Conservation (phyloP, 257 asterid genomes). For the Primulina eburnea region DNA sequence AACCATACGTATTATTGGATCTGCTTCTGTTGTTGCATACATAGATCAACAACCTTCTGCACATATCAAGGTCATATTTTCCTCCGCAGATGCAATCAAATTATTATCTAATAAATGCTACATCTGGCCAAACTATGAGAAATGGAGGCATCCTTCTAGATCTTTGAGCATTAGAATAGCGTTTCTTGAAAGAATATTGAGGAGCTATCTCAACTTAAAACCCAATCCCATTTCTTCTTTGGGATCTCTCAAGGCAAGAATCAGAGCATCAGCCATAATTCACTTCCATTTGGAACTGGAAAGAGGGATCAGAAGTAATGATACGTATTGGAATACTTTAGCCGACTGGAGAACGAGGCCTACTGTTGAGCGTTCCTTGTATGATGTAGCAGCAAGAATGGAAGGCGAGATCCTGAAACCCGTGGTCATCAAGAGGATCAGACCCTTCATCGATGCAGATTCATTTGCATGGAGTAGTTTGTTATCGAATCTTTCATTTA, state of each 20-base stretch:
- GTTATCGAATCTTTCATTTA: slow-evolving; percentile 69
- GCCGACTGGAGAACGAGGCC: slow-evolving; percentile 91
- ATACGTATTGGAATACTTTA: slow-evolving; percentile 59
- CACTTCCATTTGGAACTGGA: slow-evolving; percentile 74
- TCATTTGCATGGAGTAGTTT: slow-evolving; percentile 66
- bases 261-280: slow-evolving; percentile 44
- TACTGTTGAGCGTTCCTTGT: slow-evolving; percentile 47
- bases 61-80: slow-evolving; percentile 35
- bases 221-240: slow-evolving; percentile 22
- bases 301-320: slow-evolving; percentile 48
- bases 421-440: slow-evolving; percentile 42
- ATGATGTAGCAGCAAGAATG: slow-evolving; percentile 61
- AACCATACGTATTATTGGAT: slow-evolving; percentile 51
- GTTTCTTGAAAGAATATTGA: slow-evolving; percentile 41
- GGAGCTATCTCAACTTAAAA: slow-evolving; percentile 32
- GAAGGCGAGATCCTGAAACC: slow-evolving; percentile 62
- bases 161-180: slow-evolving; percentile 38
- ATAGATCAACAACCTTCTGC: slow-evolving; percentile 45
- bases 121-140: slow-evolving; percentile 31
- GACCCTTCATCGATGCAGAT: slow-evolving; percentile 51
- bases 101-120: slow-evolving; percentile 67
- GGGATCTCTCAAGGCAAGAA: slow-evolving; percentile 44
- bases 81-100: slow-evolving; percentile 39
- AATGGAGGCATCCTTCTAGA: slow-evolving; percentile 30
- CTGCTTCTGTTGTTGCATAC: slow-evolving; percentile 64